Evolutionary conservation across 2,329 filamentous ascomycete genomes (phyloP).

Genomic region (Graphilbum sp.): DNA sequence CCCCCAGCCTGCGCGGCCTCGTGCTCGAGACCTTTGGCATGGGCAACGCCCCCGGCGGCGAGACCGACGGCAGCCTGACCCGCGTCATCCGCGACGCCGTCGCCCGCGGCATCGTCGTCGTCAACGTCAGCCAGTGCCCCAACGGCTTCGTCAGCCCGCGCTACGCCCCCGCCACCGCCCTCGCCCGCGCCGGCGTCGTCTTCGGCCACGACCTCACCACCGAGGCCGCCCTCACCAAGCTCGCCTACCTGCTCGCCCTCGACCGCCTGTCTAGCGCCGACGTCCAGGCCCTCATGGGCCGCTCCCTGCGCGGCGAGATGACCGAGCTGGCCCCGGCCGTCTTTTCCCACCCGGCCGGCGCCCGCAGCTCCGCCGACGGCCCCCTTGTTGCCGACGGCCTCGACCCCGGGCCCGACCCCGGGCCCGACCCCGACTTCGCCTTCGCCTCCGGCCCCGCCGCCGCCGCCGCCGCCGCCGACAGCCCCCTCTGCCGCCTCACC

Average conservation of each 20-base stretch:
- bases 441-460: neutral
- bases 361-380: slow-evolving; percentile 36
- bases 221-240: slow-evolving; percentile 80
- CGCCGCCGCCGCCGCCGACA: neutral
- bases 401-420: neutral
- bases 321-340: slow-evolving; percentile 58
- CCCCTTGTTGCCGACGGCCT: slow-evolving; percentile 22
- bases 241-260: slow-evolving; percentile 66
- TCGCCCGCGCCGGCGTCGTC: slow-evolving; percentile 72
- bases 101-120: slow-evolving; percentile 64
- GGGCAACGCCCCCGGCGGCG: slow-evolving; percentile 74
- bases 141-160: slow-evolving; percentile 60
- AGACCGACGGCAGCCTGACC: slow-evolving; percentile 64
- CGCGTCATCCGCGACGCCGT: slow-evolving; percentile 64
- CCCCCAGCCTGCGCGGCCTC: slow-evolving; percentile 63
- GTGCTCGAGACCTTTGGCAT: slow-evolving; percentile 88
- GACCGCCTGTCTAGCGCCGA: slow-evolving; percentile 47
- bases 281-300: slow-evolving; percentile 54
- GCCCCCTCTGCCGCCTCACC: slow-evolving; percentile 21
- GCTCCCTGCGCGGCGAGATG: slow-evolving; percentile 68
- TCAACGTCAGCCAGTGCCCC: slow-evolving; percentile 83
- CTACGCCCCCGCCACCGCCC: slow-evolving; percentile 61
- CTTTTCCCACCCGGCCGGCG: slow-evolving; percentile 57
- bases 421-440: neutral
- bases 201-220: slow-evolving; percentile 81